A percentile compares a stretch with the other conserved stretches of the same genome.
phyloP scores from a whole-genome alignment of 495 filamentous ascomycete genomes.

The Chaetomidium leptoderma region DNA sequence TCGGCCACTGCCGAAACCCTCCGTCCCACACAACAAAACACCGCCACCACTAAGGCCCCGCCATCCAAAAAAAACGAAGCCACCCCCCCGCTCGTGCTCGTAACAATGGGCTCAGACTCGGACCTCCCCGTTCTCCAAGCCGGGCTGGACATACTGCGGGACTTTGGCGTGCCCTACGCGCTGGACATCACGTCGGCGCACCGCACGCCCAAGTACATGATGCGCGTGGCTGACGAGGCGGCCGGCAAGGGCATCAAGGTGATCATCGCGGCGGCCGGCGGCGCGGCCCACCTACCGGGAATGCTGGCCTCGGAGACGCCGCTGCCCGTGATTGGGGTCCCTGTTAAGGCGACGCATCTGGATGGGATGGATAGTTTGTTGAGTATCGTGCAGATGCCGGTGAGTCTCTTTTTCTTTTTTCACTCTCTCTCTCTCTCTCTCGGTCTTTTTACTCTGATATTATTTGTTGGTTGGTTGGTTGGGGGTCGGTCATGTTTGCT shows the following conservation, averaged over 20 bases:
- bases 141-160: constrained; percentile 68
- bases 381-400: constrained; percentile 91
- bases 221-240: constrained; percentile 65
- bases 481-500: background rate
- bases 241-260: constrained; percentile 70
- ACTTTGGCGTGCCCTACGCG: constrained; percentile 70
- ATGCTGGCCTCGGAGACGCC: constrained; percentile 83
- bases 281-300: constrained; percentile 86
- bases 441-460: background rate
- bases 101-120: constrained; percentile 95
- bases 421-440: background rate
- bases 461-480: background rate
- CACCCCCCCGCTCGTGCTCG: constrained; percentile 58
- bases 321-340: constrained; percentile 91
- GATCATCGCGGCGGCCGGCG: constrained; percentile 92
- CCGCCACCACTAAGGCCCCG: constrained; percentile 30
- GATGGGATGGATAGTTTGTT: constrained; percentile 88
- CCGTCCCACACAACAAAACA: constrained; percentile 24
- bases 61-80: too few relatives aligned
- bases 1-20: constrained; percentile 22
- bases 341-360: constrained; percentile 77
- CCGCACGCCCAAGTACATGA: constrained; percentile 82
- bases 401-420: constrained; percentile 25
- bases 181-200: constrained; percentile 91
- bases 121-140: constrained; percentile 77